A percentile compares a stretch with the other conserved stretches of the same genome.
phyloP scores from a whole-genome alignment of 2,329 filamentous ascomycete genomes.

The Didymella sp. region DNA sequence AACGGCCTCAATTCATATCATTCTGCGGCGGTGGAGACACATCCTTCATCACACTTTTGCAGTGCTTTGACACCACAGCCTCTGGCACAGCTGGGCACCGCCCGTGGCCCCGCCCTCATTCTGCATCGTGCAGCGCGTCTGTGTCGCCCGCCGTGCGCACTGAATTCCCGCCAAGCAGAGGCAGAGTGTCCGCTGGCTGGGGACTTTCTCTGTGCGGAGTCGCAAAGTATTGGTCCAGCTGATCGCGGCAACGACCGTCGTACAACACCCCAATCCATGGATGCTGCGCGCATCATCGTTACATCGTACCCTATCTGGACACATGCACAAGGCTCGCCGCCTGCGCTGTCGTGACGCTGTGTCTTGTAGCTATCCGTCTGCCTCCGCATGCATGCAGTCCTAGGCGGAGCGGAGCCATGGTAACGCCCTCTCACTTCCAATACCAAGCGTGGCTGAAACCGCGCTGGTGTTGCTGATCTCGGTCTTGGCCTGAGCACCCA shows the following conservation, averaged over 20 bases:
- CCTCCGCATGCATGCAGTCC: background rate
- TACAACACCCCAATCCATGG: conserved; percentile 4
- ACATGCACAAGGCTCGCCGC: conserved; percentile 8
- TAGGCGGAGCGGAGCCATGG: conserved; percentile 14
- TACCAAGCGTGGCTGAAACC: conserved; percentile 42
- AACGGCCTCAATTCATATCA: conserved; percentile 11
- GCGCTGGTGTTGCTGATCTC: conserved; percentile 29
- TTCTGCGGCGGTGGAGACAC: conserved; percentile 8
- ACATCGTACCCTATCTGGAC: conserved; percentile 8
- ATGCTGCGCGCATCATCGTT: conserved; percentile 9
- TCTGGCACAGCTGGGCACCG: conserved; percentile 3
- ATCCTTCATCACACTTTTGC: background rate
- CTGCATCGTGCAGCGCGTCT: background rate
- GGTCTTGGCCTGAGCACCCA: conserved; percentile 26
- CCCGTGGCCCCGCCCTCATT: background rate
- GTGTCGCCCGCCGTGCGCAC: conserved; percentile 16
- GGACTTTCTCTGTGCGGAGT: conserved; percentile 11
- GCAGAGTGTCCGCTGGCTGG: conserved; percentile 34
- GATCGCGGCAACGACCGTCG: conserved; percentile 17
- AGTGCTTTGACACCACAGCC: background rate
- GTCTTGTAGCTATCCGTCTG: conserved; percentile 1
- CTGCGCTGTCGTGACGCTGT: conserved; percentile 12
- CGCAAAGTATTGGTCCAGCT: conserved; percentile 11
- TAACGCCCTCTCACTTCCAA: conserved; percentile 17
- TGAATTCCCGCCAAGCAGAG: conserved; percentile 18